Conservation (phyloP, 1,284 basidiomycete species). For the Pseudozyma tsukubaensis region DNA sequence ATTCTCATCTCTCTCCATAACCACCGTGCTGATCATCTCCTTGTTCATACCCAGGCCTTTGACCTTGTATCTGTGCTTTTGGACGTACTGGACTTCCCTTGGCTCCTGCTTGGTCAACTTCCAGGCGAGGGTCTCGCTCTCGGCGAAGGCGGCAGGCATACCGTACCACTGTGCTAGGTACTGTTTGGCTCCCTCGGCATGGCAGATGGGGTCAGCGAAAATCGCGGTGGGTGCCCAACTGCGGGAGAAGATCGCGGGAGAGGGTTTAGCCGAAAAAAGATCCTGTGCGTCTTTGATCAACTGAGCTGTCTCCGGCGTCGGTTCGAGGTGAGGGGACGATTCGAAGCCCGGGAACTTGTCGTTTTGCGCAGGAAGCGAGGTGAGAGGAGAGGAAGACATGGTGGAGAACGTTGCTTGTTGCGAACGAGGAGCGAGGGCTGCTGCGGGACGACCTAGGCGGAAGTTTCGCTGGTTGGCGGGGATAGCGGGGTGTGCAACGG, state of each 20-base stretch:
- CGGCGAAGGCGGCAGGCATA: conserved; percentile 74
- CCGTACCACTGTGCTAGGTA: conserved; percentile 74
- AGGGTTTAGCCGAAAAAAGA: conserved; percentile 75
- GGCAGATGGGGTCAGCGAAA: conserved; percentile 72
- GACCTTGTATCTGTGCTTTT: conserved; percentile 75
- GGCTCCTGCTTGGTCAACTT: conserved; percentile 73
- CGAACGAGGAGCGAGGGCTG: neutral
- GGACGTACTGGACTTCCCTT: conserved; percentile 75
- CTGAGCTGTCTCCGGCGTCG: conserved; percentile 2
- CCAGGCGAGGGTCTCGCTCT: conserved; percentile 72
- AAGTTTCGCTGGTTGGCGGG: conserved; percentile 13
- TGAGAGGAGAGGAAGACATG: conserved; percentile 13
- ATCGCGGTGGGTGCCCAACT: conserved; percentile 75
- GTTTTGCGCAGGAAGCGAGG: conserved; percentile 5
- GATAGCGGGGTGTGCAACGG: neutral
- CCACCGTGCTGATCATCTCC: conserved; percentile 75
- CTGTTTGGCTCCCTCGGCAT: conserved; percentile 20
- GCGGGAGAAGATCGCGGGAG: conserved; percentile 74
- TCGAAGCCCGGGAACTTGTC: conserved; percentile 10
- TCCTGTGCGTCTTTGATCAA: conserved; percentile 45
- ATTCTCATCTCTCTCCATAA: conserved; percentile 76
- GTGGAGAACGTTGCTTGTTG: conserved; percentile 9
- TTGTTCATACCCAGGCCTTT: conserved; percentile 71
- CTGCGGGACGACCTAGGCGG: conserved; percentile 21
- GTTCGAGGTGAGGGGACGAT: conserved; percentile 7